A percentile compares a stretch with the other conserved stretches of the same genome.
Evolutionary conservation across 129 eudicot species (phyloP).

Genomic region (Gnaphalium uliginosum): DNA sequence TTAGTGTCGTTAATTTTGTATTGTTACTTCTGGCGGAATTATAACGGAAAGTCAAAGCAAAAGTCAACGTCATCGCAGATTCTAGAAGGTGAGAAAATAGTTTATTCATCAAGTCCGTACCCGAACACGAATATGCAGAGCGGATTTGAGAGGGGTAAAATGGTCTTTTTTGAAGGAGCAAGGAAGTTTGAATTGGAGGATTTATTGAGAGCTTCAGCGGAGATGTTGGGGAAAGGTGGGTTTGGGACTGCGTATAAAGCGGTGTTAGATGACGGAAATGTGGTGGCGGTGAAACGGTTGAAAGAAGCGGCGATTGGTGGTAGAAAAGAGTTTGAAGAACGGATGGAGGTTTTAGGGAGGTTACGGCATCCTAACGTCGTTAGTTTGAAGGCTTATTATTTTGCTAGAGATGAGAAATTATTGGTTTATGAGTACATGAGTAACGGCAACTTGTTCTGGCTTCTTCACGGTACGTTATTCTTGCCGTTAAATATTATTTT

Average conservation of each 20-base stretch:
- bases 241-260: slow-evolving; percentile 65
- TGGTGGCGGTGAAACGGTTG: slow-evolving; percentile 59
- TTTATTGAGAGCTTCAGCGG: slow-evolving; percentile 58
- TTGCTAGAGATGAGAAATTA: slow-evolving; percentile 51
- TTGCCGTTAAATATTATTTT: background rate
- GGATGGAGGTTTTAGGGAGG: slow-evolving; percentile 38
- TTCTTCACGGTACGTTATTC: slow-evolving; percentile 52
- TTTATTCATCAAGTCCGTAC: slow-evolving; percentile 54
- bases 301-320: slow-evolving; percentile 49
- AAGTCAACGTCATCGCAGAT: slow-evolving; percentile 39
- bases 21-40: slow-evolving; percentile 43
- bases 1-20: slow-evolving; percentile 36
- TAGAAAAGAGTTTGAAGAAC: slow-evolving; percentile 46
- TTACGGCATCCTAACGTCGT: slow-evolving; percentile 56
- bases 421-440: slow-evolving; percentile 52
- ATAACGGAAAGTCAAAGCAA: slow-evolving; percentile 9
- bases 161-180: slow-evolving; percentile 88
- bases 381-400: slow-evolving; percentile 51
- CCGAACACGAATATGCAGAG: slow-evolving; percentile 42
- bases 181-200: slow-evolving; percentile 69
- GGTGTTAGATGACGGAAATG: slow-evolving; percentile 52
- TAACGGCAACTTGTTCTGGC: slow-evolving; percentile 62
- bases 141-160: slow-evolving; percentile 70
- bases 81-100: slow-evolving; percentile 65
- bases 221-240: slow-evolving; percentile 66